Evolutionary conservation across 176 grass and related monocot species (phyloP).

Genomic region (Bolboschoenus planiculmis): DNA sequence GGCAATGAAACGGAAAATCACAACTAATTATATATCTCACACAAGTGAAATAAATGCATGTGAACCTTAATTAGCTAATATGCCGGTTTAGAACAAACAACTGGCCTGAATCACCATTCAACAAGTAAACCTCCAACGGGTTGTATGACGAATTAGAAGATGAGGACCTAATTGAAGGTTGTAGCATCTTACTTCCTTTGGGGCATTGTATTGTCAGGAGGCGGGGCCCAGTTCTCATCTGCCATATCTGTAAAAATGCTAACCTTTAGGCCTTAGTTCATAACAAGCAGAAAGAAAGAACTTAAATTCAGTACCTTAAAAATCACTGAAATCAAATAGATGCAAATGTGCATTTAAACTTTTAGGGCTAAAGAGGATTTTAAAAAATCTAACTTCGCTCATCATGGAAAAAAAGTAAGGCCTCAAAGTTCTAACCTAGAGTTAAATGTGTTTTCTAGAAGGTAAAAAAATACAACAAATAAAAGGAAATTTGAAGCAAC

Average conservation of each 20-base stretch:
- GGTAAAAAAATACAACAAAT: not conserved
- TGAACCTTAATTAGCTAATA: conserved; percentile 33
- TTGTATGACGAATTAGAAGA: conserved; percentile 35
- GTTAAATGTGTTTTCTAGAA: not conserved
- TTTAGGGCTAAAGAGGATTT: not conserved
- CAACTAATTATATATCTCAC: conserved; percentile 7
- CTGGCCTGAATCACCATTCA: conserved; percentile 90
- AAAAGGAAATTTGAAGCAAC: not conserved
- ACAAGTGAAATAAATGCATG: not conserved
- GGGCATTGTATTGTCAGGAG: conserved; percentile 71
- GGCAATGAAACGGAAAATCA: not conserved
- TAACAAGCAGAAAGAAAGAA: not conserved
- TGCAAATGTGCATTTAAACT: not conserved
- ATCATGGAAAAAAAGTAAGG: not conserved
- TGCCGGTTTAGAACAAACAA: conserved; percentile 74
- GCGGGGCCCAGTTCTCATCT: conserved; percentile 86
- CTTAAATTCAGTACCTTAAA: not conserved
- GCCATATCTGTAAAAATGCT: conserved; percentile 55
- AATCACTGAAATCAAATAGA: not conserved
- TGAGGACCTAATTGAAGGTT: conserved; percentile 54
- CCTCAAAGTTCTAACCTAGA: not conserved
- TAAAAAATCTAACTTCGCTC: not conserved
- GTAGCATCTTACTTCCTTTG: conserved; percentile 81
- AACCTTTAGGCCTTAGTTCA: not conserved
- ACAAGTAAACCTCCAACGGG: conserved; percentile 75